Percentiles rank a stretch among this genome's conserved stretches.
Evolutionary conservation across 2,329 filamentous ascomycete genomes (phyloP).

Genomic region (Triangularia verruculosa): DNA sequence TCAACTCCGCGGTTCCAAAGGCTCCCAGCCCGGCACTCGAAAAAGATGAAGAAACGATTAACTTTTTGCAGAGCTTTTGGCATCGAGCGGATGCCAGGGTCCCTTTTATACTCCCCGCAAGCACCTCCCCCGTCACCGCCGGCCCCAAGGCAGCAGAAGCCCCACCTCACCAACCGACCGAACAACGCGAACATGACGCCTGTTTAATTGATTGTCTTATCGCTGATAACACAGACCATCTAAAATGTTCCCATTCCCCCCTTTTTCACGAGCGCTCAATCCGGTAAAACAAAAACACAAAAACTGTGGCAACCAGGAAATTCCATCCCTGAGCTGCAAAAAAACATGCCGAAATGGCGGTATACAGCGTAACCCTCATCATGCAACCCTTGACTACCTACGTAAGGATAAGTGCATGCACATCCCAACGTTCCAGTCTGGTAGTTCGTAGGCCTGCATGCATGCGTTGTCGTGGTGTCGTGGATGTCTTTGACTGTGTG

Average conservation of each 20-base stretch:
- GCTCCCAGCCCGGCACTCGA: constrained; percentile 6
- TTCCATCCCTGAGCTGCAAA: background rate
- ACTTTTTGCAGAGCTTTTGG: constrained; percentile 19
- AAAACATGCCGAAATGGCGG: background rate
- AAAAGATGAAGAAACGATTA: constrained; percentile 15
- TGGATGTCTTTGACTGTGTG: background rate
- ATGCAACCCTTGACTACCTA: constrained; percentile 2
- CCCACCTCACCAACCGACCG: constrained; percentile 11
- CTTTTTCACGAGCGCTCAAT: constrained; percentile 13
- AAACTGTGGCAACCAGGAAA: constrained; percentile 5
- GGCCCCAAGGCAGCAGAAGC: constrained; percentile 20
- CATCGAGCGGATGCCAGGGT: constrained; percentile 14
- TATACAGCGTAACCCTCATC: background rate
- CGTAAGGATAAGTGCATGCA: background rate
- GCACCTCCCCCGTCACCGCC: constrained; percentile 14
- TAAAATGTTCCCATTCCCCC: constrained; percentile 8
- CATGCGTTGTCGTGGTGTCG: background rate
- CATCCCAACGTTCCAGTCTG: background rate
- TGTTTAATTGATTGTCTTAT: constrained; percentile 7
- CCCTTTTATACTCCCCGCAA: constrained; percentile 28
- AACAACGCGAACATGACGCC: constrained; percentile 3
- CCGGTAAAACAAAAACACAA: constrained; percentile 20
- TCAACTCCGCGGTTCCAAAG: constrained; percentile 15
- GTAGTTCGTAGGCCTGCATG: background rate
- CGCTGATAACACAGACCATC: constrained; percentile 1